Conservation (phyloP, 768 basidiomycete genomes). For the Tricholoma flavovirens region DNA sequence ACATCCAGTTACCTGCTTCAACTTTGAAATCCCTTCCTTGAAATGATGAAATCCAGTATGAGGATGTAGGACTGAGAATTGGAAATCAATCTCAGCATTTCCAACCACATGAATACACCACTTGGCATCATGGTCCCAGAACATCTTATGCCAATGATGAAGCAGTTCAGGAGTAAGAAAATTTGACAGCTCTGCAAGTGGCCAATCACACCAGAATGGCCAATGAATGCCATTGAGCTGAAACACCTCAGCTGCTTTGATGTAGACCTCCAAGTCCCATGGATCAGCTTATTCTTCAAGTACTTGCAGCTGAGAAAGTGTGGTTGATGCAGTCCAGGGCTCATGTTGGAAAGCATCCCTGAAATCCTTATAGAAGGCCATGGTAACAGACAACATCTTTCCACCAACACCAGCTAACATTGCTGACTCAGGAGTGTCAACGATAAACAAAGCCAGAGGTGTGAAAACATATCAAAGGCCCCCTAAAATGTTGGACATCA, state of each 20-base stretch:
- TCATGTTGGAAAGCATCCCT: slow-evolving; percentile 24
- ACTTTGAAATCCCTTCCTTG: slow-evolving; percentile 28
- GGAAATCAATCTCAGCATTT: slow-evolving; percentile 23
- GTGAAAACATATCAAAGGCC: slow-evolving; percentile 18
- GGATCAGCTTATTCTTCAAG: slow-evolving; percentile 14
- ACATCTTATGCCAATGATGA: slow-evolving; percentile 32
- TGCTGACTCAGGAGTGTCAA: slow-evolving; percentile 15
- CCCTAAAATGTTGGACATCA: slow-evolving; percentile 25
- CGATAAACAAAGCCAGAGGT: slow-evolving; percentile 21
- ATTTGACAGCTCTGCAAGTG: slow-evolving; percentile 22
- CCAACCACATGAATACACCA: slow-evolving; percentile 24
- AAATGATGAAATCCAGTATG: slow-evolving; percentile 32
- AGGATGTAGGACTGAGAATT: slow-evolving; percentile 24
- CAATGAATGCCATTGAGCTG: no score
- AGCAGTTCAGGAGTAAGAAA: slow-evolving; percentile 33
- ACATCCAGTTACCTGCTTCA: slow-evolving; percentile 38
- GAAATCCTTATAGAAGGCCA: slow-evolving; percentile 24
- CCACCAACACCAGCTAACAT: slow-evolving; percentile 20
- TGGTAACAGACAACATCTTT: slow-evolving; percentile 26
- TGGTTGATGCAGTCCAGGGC: slow-evolving; percentile 16
- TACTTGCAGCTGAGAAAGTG: not conserved
- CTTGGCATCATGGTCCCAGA: slow-evolving; percentile 32
- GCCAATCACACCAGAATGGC: slow-evolving; percentile 13
- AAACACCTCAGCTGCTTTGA: slow-evolving; percentile 6
- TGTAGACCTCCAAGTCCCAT: slow-evolving; percentile 20